These are phyloP conservation scores for Fusarium proliferatum DNA, from an alignment of 2,329 filamentous ascomycete species.

Conservation along the genomic window DNA sequence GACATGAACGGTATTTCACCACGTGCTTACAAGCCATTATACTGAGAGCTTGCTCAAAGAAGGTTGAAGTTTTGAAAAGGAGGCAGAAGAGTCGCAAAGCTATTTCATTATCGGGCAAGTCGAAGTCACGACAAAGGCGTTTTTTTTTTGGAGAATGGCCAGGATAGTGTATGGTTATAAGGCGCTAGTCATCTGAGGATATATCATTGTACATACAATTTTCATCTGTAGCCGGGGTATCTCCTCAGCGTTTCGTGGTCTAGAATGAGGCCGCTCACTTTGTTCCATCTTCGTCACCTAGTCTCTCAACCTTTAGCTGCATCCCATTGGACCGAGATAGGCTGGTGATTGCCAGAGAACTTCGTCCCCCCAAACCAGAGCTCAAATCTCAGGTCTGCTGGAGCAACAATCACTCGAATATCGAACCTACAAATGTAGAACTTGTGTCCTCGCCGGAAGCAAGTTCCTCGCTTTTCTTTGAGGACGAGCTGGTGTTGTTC, in stretches of 20 bases:
- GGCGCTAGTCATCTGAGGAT: conserved; percentile 11
- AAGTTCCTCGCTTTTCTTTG: conserved; percentile 51
- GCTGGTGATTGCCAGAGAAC: conserved; percentile 37
- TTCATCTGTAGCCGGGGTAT: conserved; percentile 12
- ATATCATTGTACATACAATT: conserved; percentile 25
- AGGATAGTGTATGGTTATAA: conserved; percentile 26
- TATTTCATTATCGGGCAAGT: conserved; percentile 13
- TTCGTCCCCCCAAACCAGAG: conserved; percentile 50
- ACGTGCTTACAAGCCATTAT: background rate
- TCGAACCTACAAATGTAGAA: conserved; percentile 58
- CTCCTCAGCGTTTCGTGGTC: background rate
- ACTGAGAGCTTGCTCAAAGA: background rate
- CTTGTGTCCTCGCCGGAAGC: conserved; percentile 50
- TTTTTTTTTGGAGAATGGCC: conserved; percentile 16
- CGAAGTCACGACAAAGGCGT: conserved; percentile 24
- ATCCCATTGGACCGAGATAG: conserved; percentile 36
- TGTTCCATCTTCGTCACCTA: background rate
- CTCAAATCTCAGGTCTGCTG: conserved; percentile 62
- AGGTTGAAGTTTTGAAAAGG: background rate
- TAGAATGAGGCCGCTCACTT: background rate
- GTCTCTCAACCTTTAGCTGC: background rate
- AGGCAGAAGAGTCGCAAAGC: background rate
- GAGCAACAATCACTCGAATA: conserved; percentile 65
- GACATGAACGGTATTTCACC: conserved; percentile 22
- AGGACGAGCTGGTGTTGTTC: conserved; percentile 51